Percentiles rank a stretch among this genome's conserved stretches.
Evolutionary conservation across 768 basidiomycete genomes (phyloP).

Genomic region (Suillus discolor): DNA sequence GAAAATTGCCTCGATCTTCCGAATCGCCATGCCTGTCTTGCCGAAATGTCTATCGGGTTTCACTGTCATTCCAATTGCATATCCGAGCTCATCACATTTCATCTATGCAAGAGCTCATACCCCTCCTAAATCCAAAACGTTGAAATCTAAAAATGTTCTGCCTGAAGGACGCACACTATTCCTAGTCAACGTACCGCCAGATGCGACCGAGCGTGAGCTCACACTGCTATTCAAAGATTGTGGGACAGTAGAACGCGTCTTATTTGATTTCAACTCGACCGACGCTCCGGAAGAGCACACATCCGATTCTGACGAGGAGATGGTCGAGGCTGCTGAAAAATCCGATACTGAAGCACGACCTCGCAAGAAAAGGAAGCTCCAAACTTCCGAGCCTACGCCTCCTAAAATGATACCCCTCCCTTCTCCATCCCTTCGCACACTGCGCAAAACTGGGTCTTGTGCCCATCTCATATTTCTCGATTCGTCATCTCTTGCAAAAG

Average conservation of each 20-base stretch:
- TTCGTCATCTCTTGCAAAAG: constrained; percentile 66
- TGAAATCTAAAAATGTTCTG: constrained; percentile 21
- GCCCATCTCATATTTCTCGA: constrained; percentile 80
- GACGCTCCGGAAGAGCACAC: constrained; percentile 11
- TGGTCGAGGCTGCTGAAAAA: constrained; percentile 3
- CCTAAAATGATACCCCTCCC: constrained; percentile 70
- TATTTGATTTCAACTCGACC: constrained; percentile 56
- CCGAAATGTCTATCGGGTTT: constrained; percentile 36
- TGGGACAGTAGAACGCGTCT: constrained; percentile 76
- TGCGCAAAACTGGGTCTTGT: constrained; percentile 63
- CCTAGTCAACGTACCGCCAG: constrained; percentile 86
- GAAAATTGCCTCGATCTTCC: background rate
- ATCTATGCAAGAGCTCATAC: constrained; percentile 77
- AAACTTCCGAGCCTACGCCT: constrained; percentile 24
- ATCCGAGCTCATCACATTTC: constrained; percentile 56
- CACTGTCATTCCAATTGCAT: constrained; percentile 41
- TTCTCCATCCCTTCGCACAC: constrained; percentile 47
- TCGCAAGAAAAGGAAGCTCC: constrained; percentile 35
- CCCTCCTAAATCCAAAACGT: constrained; percentile 44
- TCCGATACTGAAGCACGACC: constrained; percentile 19
- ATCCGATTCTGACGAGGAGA: constrained; percentile 29
- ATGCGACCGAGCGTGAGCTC: constrained; percentile 82
- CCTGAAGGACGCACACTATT: constrained; percentile 78
- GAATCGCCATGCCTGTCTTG: background rate
- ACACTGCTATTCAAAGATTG: constrained; percentile 73